These are phyloP conservation scores for Trichopus zeylanicus DNA, from an alignment of 116 monocot species.

Conservation along the genomic window DNA sequence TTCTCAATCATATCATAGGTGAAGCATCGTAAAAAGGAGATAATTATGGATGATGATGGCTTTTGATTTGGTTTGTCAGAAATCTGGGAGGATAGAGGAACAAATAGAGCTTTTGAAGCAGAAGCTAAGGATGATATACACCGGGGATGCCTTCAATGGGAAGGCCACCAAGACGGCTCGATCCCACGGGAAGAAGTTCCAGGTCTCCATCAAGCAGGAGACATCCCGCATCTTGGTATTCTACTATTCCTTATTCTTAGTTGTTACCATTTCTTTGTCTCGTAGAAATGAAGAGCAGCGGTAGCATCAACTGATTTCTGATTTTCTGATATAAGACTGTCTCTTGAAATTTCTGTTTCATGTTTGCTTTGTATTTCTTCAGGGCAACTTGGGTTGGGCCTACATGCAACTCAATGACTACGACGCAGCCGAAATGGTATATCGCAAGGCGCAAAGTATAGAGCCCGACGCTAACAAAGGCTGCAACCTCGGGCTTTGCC, in stretches of 20 bases:
- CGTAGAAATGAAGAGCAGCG: no score
- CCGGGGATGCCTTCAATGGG: conserved; percentile 22
- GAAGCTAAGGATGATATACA: conserved; percentile 18
- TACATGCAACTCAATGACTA: conserved; percentile 22
- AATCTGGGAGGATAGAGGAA: conserved; percentile 24
- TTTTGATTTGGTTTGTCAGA: conserved; percentile 5
- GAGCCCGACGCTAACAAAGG: conserved; percentile 23
- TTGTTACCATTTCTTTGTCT: no score
- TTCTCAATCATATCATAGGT: background rate
- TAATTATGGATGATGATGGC: background rate
- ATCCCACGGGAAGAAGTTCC: conserved; percentile 32
- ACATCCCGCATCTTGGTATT: conserved; percentile 18
- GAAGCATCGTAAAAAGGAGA: background rate
- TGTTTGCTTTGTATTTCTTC: background rate
- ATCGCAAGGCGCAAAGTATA: conserved; percentile 15
- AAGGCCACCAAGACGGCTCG: conserved; percentile 21
- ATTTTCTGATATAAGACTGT: background rate
- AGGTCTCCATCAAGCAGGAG: conserved; percentile 23
- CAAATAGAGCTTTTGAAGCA: conserved; percentile 24
- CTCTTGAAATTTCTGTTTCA: background rate
- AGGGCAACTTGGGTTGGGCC: conserved; percentile 25
- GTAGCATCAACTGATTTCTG: no score
- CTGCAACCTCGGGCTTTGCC: conserved; percentile 20
- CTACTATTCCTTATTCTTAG: no score
- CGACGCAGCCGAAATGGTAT: conserved; percentile 17